Evolutionary conservation across 2,329 filamentous ascomycete genomes (phyloP).

Genomic region (Phyllosticta capitalensis): DNA sequence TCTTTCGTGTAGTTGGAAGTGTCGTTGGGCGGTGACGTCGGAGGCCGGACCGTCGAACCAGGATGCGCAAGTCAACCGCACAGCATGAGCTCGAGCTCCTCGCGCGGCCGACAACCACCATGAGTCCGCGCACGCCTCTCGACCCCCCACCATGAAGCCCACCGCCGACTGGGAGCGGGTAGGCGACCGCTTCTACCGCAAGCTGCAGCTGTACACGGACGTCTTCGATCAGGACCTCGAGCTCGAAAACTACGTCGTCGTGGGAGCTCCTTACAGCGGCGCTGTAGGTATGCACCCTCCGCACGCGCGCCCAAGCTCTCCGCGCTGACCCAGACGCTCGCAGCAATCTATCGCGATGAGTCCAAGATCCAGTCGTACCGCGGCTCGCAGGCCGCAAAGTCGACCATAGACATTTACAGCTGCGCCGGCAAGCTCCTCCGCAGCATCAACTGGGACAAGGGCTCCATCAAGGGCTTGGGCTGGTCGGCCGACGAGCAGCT

Average conservation of each 20-base stretch:
- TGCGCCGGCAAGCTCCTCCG: slow-evolving; percentile 82
- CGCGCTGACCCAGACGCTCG: background rate
- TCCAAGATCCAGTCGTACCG: slow-evolving; percentile 72
- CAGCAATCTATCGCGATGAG: slow-evolving; percentile 78
- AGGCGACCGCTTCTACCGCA: slow-evolving; percentile 90
- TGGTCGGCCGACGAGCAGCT: slow-evolving; percentile 96
- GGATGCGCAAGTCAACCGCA: background rate
- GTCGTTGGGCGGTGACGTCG: background rate
- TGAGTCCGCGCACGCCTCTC: background rate
- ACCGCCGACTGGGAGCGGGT: slow-evolving; percentile 91
- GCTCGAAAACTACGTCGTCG: slow-evolving; percentile 86
- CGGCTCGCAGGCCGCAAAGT: slow-evolving; percentile 60
- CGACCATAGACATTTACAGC: slow-evolving; percentile 89
- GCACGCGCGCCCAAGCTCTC: slow-evolving; percentile 10
- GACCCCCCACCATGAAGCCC: slow-evolving; percentile 39
- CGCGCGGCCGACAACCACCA: background rate
- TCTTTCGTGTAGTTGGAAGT: background rate
- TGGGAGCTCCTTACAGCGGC: slow-evolving; percentile 85
- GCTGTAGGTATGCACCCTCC: slow-evolving; percentile 61
- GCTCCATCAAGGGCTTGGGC: slow-evolving; percentile 74
- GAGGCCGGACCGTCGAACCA: background rate
- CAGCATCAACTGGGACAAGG: slow-evolving; percentile 83
- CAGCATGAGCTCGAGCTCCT: background rate
- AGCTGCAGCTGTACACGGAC: slow-evolving; percentile 83
- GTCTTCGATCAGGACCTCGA: slow-evolving; percentile 91